Conservation (phyloP, 2,329 filamentous ascomycete genomes). For the Pestalotiopsis sp. region DNA sequence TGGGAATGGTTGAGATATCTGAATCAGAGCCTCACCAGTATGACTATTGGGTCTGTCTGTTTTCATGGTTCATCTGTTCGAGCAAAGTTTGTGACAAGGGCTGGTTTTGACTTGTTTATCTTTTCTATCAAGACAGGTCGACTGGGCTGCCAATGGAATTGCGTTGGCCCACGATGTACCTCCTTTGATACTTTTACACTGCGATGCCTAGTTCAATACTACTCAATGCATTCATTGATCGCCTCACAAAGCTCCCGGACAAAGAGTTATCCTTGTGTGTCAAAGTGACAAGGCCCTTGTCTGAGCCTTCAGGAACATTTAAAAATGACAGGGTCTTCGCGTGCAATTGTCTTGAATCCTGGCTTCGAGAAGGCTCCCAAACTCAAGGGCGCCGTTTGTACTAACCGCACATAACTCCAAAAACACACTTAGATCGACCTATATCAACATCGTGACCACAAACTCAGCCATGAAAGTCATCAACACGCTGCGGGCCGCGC, state of each 20-base stretch:
- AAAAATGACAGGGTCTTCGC: neutral
- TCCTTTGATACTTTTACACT: too few species aligned
- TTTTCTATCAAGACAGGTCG: too few species aligned
- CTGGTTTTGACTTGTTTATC: too few species aligned
- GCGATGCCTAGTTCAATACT: too few species aligned
- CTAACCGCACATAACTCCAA: neutral
- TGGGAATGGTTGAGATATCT: too few species aligned
- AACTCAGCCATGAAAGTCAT: neutral
- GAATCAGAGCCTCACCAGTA: too few species aligned
- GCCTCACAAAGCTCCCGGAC: neutral
- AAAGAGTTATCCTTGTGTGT: neutral
- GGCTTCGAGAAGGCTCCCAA: neutral
- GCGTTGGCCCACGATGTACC: too few species aligned
- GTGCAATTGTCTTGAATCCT: neutral
- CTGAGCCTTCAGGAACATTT: neutral
- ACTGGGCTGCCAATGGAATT: too few species aligned
- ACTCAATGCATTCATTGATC: neutral
- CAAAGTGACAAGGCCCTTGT: neutral
- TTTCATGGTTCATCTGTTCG: too few species aligned
- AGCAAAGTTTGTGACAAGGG: too few species aligned
- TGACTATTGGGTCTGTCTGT: too few species aligned
- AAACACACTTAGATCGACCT: neutral
- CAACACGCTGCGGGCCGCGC: neutral
- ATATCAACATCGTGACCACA: neutral
- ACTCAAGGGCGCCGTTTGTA: too few species aligned